Conservation (phyloP, 2,329 filamentous ascomycete species). For the Neopestalotiopsis sp. region DNA sequence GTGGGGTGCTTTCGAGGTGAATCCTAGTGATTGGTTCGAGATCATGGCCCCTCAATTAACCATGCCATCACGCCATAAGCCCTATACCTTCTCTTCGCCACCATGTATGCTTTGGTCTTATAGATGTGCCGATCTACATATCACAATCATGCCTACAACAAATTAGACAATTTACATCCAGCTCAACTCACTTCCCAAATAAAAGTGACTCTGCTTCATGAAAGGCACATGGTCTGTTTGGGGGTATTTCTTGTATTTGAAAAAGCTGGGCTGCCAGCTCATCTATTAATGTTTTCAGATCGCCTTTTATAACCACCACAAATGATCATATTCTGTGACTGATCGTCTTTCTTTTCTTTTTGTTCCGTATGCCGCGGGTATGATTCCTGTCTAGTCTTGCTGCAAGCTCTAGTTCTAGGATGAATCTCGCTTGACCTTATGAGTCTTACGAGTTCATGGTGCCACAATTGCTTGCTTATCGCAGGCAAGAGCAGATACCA, state of each 20-base stretch:
- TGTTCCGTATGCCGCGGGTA: conserved; percentile 2
- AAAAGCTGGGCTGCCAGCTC: conserved; percentile 11
- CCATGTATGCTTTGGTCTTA: no score
- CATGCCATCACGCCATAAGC: no score
- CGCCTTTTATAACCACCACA: background rate
- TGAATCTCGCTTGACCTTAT: background rate
- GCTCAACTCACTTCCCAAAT: no score
- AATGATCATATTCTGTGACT: background rate
- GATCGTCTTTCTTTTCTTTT: background rate
- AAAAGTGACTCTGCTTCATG: no score
- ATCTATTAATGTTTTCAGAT: conserved; percentile 10
- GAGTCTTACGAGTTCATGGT: background rate
- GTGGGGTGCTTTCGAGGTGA: no score
- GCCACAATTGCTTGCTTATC: background rate
- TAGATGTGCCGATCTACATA: no score
- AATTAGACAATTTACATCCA: no score
- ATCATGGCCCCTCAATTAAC: no score
- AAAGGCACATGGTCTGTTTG: background rate
- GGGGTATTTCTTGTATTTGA: conserved; percentile 7
- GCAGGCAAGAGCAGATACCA: conserved; percentile 26
- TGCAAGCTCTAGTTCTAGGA: background rate
- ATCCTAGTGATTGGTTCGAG: no score
- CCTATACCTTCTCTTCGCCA: no score
- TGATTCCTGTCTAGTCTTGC: background rate
- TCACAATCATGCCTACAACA: no score